Conservation (phyloP, 805 yeast genomes). For the Wickerhamomyces rabaulensis region DNA sequence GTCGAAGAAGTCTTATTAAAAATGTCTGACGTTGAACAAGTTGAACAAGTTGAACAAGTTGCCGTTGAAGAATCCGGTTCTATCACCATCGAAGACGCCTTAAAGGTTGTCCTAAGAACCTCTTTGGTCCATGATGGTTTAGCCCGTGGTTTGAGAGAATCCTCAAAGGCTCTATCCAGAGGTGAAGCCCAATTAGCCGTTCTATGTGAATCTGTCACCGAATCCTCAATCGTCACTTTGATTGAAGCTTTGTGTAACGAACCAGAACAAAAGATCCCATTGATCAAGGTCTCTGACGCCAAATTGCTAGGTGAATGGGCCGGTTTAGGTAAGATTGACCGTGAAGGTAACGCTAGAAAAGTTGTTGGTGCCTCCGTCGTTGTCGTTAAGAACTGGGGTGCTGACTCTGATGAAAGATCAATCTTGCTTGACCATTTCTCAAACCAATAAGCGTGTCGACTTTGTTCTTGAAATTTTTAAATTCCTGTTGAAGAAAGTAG, state of each 20-base stretch:
- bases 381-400: constrained; percentile 99
- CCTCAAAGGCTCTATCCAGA: constrained; percentile 96
- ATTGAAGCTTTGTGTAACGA: constrained; percentile 99
- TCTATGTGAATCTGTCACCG: constrained; percentile 97
- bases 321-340: constrained; percentile 98
- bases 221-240: constrained; percentile 92
- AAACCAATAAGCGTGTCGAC: constrained; percentile 54
- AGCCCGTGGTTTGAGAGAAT: constrained; percentile 99
- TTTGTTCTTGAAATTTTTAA: too few relatives aligned
- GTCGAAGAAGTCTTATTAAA: constrained; percentile 69
- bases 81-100: constrained; percentile 96
- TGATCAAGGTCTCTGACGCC: constrained; percentile 99
- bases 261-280: constrained; percentile 93
- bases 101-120: constrained; percentile 96
- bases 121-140: constrained; percentile 98
- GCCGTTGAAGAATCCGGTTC: constrained; percentile 83
- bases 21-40: constrained; percentile 84
- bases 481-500: too few relatives aligned
- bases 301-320: constrained; percentile 99
- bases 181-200: constrained; percentile 98
- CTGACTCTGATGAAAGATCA: constrained; percentile 95
- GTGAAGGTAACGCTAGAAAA: constrained; percentile 99
- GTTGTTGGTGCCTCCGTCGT: constrained; percentile 99
- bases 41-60: constrained; percentile 77
- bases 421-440: constrained; percentile 94